Percentiles rank a stretch among this genome's conserved stretches.
Evolutionary conservation across 768 basidiomycete genomes (phyloP).

Genomic region (Artomyces pyxidatus): DNA sequence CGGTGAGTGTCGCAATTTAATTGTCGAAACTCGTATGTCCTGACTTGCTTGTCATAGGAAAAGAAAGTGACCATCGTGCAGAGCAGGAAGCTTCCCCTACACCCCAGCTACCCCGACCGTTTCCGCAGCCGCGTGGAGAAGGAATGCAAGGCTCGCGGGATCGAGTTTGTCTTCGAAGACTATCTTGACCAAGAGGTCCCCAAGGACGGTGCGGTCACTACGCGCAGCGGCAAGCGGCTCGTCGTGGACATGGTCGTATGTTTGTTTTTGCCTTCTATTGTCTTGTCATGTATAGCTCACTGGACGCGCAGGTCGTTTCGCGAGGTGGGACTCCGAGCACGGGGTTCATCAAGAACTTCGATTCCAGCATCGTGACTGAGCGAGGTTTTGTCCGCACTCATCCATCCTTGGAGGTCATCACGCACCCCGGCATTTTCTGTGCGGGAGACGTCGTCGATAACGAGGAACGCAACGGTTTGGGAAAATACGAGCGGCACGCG

Average conservation of each 20-base stretch:
- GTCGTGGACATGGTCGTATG: conserved; percentile 51
- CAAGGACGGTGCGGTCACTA: neutral
- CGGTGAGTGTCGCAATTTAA: conserved; percentile 26
- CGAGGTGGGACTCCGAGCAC: conserved; percentile 37
- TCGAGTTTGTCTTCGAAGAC: conserved; percentile 17
- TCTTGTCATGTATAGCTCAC: no score
- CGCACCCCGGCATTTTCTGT: conserved; percentile 49
- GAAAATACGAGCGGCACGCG: conserved; percentile 37
- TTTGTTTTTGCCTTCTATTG: neutral
- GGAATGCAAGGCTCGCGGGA: conserved; percentile 2
- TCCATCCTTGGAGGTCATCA: conserved; percentile 46
- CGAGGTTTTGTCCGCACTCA: conserved; percentile 39
- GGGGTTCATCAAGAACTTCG: conserved; percentile 35
- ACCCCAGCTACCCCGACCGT: conserved; percentile 41
- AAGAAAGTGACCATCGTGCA: conserved; percentile 57
- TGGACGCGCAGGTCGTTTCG: conserved; percentile 17
- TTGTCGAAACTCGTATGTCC: neutral
- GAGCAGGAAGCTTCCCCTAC: conserved; percentile 37
- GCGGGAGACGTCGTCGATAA: conserved; percentile 57
- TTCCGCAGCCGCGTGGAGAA: conserved; percentile 23
- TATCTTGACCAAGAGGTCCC: conserved; percentile 9
- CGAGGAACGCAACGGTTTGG: conserved; percentile 49
- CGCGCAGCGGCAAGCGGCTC: conserved; percentile 32
- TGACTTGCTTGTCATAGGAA: conserved; percentile 10
- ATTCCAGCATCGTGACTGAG: conserved; percentile 24